These are phyloP conservation scores for Pseudonitzschia delicatissima DNA, from an alignment of 108 stramenopile species.

Conservation along the genomic window DNA sequence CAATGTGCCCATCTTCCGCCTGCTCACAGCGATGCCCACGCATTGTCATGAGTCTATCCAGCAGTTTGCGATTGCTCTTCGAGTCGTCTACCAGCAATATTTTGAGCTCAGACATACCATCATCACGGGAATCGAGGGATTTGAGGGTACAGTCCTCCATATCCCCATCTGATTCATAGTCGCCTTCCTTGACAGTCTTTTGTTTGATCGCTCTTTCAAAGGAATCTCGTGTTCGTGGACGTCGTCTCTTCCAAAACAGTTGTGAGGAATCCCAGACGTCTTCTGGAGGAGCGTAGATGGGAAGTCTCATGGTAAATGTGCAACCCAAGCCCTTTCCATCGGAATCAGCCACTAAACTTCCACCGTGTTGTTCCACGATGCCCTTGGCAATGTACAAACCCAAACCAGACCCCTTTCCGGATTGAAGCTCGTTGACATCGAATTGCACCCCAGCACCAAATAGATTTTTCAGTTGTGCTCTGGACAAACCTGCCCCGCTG, in stretches of 20 bases:
- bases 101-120: not conserved
- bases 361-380: slow-evolving; percentile 44
- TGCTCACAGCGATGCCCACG: slow-evolving; percentile 29
- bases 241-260: too few relatives aligned
- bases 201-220: not conserved
- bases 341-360: slow-evolving; percentile 32
- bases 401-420: slow-evolving; percentile 55
- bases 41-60: slow-evolving; percentile 21
- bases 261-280: not conserved
- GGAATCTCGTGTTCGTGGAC: too few relatives aligned
- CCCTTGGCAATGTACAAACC: slow-evolving; percentile 54
- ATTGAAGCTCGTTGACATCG: slow-evolving; percentile 49
- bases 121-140: not conserved
- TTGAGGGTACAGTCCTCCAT: not conserved
- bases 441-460: slow-evolving; percentile 50
- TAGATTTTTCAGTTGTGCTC: slow-evolving; percentile 29
- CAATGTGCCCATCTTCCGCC: slow-evolving; percentile 35
- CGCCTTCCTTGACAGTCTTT: not conserved
- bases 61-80: slow-evolving; percentile 33
- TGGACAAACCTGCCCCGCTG: slow-evolving; percentile 43
- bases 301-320: slow-evolving; percentile 38
- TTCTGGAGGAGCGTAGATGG: slow-evolving; percentile 28
- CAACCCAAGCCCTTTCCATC: slow-evolving; percentile 36
- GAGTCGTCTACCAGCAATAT: slow-evolving; percentile 34
- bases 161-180: not conserved